Conservation (phyloP, 345 rosid species). For the Citropsis articulata region DNA sequence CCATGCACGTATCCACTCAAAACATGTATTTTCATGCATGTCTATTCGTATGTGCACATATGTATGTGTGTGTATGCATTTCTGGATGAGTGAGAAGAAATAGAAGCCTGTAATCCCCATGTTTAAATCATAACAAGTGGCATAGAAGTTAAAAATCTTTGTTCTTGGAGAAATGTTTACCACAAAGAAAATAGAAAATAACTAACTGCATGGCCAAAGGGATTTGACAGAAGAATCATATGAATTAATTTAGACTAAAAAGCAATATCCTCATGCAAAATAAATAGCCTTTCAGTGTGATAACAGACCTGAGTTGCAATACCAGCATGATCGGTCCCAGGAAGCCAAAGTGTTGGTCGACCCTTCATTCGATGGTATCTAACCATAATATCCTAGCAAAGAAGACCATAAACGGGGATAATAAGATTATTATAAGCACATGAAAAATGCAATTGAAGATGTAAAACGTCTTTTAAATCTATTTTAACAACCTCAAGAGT, state of each 20-base stretch:
- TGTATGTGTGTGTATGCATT: neutral
- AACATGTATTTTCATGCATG: neutral
- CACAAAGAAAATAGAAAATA: neutral
- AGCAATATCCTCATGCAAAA: conserved; percentile 8
- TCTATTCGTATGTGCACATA: neutral
- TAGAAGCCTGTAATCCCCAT: neutral
- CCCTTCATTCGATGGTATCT: conserved; percentile 94
- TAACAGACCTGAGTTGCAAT: conserved; percentile 89
- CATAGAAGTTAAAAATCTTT: neutral
- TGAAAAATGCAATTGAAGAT: neutral
- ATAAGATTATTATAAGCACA: conserved; percentile 12
- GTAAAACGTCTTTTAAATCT: neutral
- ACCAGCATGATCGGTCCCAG: conserved; percentile 99
- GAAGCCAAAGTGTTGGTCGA: conserved; percentile 95
- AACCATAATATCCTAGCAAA: conserved; percentile 77
- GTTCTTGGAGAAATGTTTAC: neutral
- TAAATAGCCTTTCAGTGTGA: conserved; percentile 14
- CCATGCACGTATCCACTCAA: neutral
- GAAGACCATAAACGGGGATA: conserved; percentile 18
- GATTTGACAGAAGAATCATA: neutral
- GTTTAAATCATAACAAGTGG: neutral
- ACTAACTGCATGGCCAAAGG: neutral
- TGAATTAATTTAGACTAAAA: neutral
- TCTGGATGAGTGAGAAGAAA: neutral
- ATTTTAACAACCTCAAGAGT: conserved; percentile 75